These are phyloP conservation scores for Lactuca saligna DNA, from an alignment of 129 eudicot genomes.

Conservation along the genomic window DNA sequence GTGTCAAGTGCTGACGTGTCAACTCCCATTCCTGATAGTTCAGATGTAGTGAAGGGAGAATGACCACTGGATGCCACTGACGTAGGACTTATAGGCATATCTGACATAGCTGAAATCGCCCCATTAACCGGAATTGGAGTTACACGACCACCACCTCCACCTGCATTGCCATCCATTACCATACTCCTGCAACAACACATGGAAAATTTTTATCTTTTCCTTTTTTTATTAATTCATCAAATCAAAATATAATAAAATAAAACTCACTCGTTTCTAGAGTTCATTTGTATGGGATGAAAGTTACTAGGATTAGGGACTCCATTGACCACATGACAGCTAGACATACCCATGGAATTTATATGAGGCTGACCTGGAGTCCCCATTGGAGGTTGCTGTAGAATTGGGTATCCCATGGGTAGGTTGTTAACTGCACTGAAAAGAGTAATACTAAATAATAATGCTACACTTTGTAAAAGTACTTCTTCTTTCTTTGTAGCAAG, in stretches of 20 bases:
- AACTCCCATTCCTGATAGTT: constrained; percentile 84
- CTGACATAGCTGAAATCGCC: constrained; percentile 87
- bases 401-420: constrained; percentile 97
- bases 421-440: constrained; percentile 91
- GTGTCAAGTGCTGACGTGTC: constrained; percentile 85
- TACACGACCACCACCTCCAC: constrained; percentile 52
- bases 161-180: constrained; percentile 63
- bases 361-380: constrained; percentile 86
- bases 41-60: constrained; percentile 89
- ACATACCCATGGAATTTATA: constrained; percentile 79
- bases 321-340: constrained; percentile 89
- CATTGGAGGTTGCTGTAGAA: constrained; percentile 76
- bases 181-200: constrained; percentile 37
- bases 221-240: background rate
- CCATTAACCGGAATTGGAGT: constrained; percentile 61
- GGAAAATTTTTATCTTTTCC: background rate
- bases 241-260: background rate
- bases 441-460: constrained; percentile 35
- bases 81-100: constrained; percentile 90
- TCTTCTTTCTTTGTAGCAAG: background rate
- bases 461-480: background rate
- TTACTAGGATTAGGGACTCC: constrained; percentile 93
- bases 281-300: constrained; percentile 85
- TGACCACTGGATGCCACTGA: constrained; percentile 97
- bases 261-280: constrained; percentile 72